Percentiles rank a stretch among this genome's conserved stretches.
Evolutionary conservation across 345 rosid genomes (phyloP).

Genomic region (Garcia nutans): DNA sequence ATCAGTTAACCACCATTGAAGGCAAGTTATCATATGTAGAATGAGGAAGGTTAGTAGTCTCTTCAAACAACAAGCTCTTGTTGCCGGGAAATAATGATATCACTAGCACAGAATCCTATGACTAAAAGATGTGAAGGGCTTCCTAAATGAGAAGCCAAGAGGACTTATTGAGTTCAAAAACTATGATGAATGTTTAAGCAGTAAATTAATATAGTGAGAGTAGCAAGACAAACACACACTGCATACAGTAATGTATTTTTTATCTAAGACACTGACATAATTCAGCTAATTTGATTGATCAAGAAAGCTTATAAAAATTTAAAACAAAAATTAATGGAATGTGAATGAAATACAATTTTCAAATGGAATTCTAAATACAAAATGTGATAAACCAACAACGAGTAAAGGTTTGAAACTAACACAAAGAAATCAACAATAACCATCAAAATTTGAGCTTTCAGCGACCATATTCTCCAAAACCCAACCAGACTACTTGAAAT

Average conservation of each 20-base stretch:
- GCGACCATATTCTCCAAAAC: background rate
- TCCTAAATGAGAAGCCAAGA: background rate
- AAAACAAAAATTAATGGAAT: background rate
- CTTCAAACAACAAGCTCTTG: background rate
- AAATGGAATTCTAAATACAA: background rate
- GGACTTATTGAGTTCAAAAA: background rate
- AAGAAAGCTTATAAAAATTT: background rate
- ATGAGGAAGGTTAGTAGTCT: background rate
- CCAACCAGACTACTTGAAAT: background rate
- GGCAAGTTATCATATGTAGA: background rate
- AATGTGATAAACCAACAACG: background rate
- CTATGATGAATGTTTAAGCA: background rate
- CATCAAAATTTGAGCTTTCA: background rate
- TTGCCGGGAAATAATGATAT: background rate
- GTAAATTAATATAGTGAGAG: background rate
- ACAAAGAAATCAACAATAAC: background rate
- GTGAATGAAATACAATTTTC: background rate
- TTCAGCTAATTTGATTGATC: background rate
- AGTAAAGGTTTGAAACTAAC: background rate
- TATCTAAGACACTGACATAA: background rate
- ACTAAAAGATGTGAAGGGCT: background rate
- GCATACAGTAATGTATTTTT: no score
- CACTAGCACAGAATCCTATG: background rate
- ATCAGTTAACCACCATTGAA: background rate
- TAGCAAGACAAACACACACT: background rate